These are phyloP conservation scores for Fusarium verticillioides DNA, from an alignment of 2,329 filamentous ascomycete species.

Conservation along the genomic window DNA sequence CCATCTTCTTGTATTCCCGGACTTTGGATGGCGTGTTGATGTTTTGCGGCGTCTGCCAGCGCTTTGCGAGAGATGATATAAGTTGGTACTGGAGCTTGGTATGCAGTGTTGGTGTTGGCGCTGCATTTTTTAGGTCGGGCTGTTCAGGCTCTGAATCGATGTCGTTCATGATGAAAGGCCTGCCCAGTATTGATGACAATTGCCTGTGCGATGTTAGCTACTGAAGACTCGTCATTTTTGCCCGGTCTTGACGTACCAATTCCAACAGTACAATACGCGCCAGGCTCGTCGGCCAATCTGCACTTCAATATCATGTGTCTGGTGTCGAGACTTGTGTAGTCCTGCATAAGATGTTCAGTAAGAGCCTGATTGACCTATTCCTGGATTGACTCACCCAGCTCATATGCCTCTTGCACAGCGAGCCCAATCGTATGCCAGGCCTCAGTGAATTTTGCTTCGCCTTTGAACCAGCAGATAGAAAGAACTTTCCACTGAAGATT, in stretches of 20 bases:
- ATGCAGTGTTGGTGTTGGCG: slow-evolving; percentile 1
- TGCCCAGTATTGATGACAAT: neutral
- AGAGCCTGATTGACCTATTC: rapidly evolving
- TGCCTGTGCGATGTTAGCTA: neutral
- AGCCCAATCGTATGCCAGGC: slow-evolving; percentile 11
- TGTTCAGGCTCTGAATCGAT: slow-evolving; percentile 1
- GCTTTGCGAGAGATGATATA: slow-evolving; percentile 6
- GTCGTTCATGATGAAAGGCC: slow-evolving; percentile 12
- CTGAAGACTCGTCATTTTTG: rapidly evolving
- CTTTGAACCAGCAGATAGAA: slow-evolving; percentile 16
- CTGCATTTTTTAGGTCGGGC: rapidly evolving
- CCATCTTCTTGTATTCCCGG: neutral
- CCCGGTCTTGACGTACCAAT: neutral
- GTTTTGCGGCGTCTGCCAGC: slow-evolving; percentile 13
- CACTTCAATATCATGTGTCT: neutral
- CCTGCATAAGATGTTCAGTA: neutral
- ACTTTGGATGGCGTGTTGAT: neutral
- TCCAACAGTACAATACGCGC: slow-evolving; percentile 14
- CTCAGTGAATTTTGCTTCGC: slow-evolving; percentile 8
- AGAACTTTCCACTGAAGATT: slow-evolving; percentile 18
- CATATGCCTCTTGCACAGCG: slow-evolving; percentile 16
- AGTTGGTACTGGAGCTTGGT: slow-evolving; percentile 15
- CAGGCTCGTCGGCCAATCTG: slow-evolving; percentile 12
- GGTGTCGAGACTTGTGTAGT: neutral
- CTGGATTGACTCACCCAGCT: neutral